phyloP scores from a whole-genome alignment of 495 filamentous ascomycete genomes.

The Penicillium paradoxum region DNA sequence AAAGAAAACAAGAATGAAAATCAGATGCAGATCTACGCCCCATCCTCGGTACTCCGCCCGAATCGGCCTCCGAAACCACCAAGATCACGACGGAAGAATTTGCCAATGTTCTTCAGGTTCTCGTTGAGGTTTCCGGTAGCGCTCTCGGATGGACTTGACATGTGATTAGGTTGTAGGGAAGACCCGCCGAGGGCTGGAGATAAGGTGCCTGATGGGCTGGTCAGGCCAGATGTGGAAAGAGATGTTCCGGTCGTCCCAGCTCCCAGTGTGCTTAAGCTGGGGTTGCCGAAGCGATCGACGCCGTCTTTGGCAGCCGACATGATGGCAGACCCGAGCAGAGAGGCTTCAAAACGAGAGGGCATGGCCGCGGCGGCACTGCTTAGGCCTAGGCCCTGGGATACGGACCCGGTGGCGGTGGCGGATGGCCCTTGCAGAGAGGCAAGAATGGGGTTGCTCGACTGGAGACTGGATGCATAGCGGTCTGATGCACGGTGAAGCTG shows the following conservation, averaged over 20 bases:
- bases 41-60: conserved; percentile 41
- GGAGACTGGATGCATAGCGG: conserved; percentile 44
- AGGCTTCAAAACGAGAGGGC: conserved; percentile 66
- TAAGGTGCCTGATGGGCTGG: conserved; percentile 14
- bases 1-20: background rate
- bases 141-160: conserved; percentile 19
- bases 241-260: conserved; percentile 17
- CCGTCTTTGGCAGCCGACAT: conserved; percentile 87
- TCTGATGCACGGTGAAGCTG: conserved; percentile 67
- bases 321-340: conserved; percentile 61
- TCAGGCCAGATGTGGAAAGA: conserved; percentile 12
- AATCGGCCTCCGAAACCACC: conserved; percentile 77
- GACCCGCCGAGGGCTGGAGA: conserved; percentile 17
- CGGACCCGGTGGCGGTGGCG: conserved; percentile 35
- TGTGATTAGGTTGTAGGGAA: conserved; percentile 14
- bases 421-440: conserved; percentile 34
- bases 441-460: conserved; percentile 42
- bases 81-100: conserved; percentile 89
- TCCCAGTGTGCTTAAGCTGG: conserved; percentile 25
- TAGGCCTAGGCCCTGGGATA: conserved; percentile 38
- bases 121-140: conserved; percentile 69
- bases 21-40: conserved; percentile 1
- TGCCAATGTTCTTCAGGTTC: conserved; percentile 90
- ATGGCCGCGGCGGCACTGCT: conserved; percentile 40
- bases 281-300: conserved; percentile 77